Conservation (phyloP, 2,329 filamentous ascomycete genomes). For the Claviceps sorghi region DNA sequence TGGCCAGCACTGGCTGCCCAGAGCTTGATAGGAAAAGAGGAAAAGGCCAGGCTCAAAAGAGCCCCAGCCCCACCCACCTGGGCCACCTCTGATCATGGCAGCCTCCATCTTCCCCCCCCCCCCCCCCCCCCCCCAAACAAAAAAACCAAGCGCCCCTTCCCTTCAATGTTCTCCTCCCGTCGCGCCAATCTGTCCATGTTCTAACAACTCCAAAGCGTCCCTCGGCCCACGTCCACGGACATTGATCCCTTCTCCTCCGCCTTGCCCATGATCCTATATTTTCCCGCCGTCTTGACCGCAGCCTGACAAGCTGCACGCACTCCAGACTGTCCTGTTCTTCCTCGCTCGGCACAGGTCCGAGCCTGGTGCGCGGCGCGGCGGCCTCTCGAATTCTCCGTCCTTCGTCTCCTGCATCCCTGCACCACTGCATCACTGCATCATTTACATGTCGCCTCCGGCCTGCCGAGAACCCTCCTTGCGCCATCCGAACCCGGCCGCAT, state of each 20-base stretch:
- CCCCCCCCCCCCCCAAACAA: not conserved
- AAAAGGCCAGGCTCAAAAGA: conserved; percentile 2
- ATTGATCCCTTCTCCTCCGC: conserved; percentile 1
- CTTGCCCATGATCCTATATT: conserved; percentile 10
- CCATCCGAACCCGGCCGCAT: not conserved
- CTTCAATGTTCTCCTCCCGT: conserved; percentile 3
- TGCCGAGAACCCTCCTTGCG: not conserved
- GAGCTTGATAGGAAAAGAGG: too few species aligned
- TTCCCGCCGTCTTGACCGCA: conserved; percentile 1
- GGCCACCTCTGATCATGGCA: not conserved
- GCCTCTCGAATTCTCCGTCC: not conserved
- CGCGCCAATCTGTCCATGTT: conserved; percentile 4
- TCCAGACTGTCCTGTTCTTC: too few species aligned
- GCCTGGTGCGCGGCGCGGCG: not conserved
- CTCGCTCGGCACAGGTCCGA: not conserved
- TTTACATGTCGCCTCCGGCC: not conserved
- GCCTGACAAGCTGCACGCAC: not conserved
- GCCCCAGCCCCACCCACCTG: not conserved
- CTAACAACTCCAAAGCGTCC: not conserved
- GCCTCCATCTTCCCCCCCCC: not conserved
- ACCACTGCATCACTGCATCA: too few species aligned
- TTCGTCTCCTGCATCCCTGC: too few species aligned
- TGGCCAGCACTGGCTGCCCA: too few species aligned
- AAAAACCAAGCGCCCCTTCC: not conserved
- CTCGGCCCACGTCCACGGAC: not conserved